Evolutionary conservation across 2,329 filamentous ascomycete genomes (phyloP).

Genomic region (Juglanconis sp.): DNA sequence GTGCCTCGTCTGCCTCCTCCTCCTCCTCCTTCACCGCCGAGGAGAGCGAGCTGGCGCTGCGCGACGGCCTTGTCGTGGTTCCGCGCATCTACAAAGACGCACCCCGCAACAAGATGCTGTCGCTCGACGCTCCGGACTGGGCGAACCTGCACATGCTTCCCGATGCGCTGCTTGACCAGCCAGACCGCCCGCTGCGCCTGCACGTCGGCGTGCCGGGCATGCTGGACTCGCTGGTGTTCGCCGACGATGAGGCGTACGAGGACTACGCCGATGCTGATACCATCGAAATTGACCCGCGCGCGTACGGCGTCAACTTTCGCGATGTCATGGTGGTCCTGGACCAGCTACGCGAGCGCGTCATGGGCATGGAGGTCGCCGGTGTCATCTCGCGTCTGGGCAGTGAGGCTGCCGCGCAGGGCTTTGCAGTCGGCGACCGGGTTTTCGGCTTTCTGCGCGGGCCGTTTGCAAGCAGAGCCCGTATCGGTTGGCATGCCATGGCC

Average conservation of each 20-base stretch:
- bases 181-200: background rate
- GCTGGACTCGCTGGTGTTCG: background rate
- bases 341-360: slow-evolving; percentile 20
- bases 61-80: slow-evolving; percentile 23
- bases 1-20: too few species aligned
- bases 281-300: slow-evolving; percentile 9
- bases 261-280: too few species aligned
- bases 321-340: slow-evolving; percentile 35
- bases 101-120: background rate
- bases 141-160: too few species aligned
- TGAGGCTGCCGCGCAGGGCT: background rate
- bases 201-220: background rate
- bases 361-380: slow-evolving; percentile 24
- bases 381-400: slow-evolving; percentile 10
- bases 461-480: too few species aligned
- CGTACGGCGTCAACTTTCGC: slow-evolving; percentile 34
- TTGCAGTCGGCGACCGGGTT: slow-evolving; percentile 19
- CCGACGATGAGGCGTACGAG: background rate
- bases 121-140: too few species aligned
- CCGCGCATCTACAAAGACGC: slow-evolving; percentile 25
- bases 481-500: too few species aligned
- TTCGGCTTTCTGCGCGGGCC: background rate
- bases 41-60: slow-evolving; percentile 29
- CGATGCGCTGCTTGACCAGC: too few species aligned
- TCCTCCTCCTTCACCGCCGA: too few species aligned